A percentile compares a stretch with the other conserved stretches of the same genome.
phyloP scores from a whole-genome alignment of 164 flowering plant species.

The Vitis amurensis region DNA sequence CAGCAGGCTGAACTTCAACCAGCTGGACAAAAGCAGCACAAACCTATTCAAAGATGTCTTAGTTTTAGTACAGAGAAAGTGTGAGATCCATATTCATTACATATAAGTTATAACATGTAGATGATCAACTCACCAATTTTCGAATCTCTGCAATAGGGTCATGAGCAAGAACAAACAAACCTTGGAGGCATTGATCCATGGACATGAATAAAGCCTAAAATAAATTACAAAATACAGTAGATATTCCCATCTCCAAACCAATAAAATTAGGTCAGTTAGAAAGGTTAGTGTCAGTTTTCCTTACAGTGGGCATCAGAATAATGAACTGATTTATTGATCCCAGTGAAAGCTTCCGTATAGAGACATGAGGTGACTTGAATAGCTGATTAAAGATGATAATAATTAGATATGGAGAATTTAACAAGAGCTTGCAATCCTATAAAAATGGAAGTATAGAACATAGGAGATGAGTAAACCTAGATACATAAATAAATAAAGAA shows the following conservation, averaged over 20 bases:
- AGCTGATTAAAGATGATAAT: conserved; percentile 44
- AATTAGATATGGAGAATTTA: no score
- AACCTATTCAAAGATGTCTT: conserved; percentile 48
- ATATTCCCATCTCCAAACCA: no score
- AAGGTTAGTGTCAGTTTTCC: conserved; percentile 16
- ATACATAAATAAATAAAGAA: neutral
- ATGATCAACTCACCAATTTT: conserved; percentile 66
- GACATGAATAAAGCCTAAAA: conserved; percentile 70
- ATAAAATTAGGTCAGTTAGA: no score
- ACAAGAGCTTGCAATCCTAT: no score
- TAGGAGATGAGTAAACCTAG: neutral
- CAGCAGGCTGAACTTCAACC: conserved; percentile 79
- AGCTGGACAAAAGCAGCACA: conserved; percentile 93
- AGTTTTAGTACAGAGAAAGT: no score
- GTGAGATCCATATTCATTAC: no score
- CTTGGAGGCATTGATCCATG: conserved; percentile 95
- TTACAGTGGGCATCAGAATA: conserved; percentile 93
- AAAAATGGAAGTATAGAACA: neutral
- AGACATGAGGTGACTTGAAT: conserved; percentile 85
- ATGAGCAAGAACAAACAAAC: conserved; percentile 85
- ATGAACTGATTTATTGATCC: conserved; percentile 87
- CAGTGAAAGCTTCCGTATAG: conserved; percentile 86
- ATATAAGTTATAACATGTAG: neutral
- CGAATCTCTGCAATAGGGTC: conserved; percentile 87
- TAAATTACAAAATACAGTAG: neutral